Conservation (phyloP, 495 filamentous ascomycete genomes). For the Haplographium delicatum region DNA sequence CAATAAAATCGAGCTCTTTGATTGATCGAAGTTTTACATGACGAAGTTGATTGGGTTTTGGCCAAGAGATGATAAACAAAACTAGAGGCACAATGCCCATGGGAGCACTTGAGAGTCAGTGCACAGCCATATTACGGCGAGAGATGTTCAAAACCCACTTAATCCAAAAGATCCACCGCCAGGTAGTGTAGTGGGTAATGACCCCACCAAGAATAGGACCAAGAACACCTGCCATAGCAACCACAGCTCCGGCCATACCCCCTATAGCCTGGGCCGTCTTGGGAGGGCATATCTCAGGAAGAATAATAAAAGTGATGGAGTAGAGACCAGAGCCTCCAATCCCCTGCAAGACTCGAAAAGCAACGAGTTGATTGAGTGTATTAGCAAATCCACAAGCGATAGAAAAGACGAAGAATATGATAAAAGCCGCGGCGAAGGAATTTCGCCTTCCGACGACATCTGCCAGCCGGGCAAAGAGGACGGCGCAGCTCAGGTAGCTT, state of each 20-base stretch:
- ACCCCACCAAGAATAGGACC: conserved; percentile 44
- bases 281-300: conserved; percentile 44
- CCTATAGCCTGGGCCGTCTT: conserved; percentile 32
- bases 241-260: conserved; percentile 28
- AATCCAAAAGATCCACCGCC: conserved; percentile 51
- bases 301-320: conserved; percentile 48
- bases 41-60: conserved; percentile 4
- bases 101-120: conserved; percentile 16
- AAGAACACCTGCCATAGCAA: conserved; percentile 34
- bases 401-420: conserved; percentile 52
- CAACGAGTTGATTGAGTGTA: conserved; percentile 40
- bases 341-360: conserved; percentile 37
- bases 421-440: conserved; percentile 40
- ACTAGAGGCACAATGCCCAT: conserved; percentile 13
- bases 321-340: conserved; percentile 39
- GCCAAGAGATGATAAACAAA: conserved; percentile 21
- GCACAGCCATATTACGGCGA: too few species aligned
- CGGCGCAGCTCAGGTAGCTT: conserved; percentile 42
- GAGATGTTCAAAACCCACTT: too few species aligned
- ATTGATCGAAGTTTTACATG: conserved; percentile 22
- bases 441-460: conserved; percentile 47
- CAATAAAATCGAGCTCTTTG: conserved; percentile 53
- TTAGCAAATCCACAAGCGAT: conserved; percentile 44
- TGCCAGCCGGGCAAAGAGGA: conserved; percentile 45
- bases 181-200: conserved; percentile 38